Conservation (phyloP, 2,329 filamentous ascomycete genomes). For the Microsporum audouinii region DNA sequence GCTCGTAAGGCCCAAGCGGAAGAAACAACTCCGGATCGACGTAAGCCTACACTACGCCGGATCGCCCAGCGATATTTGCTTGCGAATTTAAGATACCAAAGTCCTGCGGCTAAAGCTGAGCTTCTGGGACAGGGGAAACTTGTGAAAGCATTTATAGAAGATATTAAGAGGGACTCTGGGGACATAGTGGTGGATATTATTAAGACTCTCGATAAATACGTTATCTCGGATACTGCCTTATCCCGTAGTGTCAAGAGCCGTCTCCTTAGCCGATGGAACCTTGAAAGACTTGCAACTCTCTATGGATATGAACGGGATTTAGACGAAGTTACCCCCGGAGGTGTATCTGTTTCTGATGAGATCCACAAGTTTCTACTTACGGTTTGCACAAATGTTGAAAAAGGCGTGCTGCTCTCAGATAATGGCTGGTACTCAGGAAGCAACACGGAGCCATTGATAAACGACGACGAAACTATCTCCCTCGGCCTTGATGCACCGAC, state of each 20-base stretch:
- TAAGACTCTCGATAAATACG: slow-evolving; percentile 53
- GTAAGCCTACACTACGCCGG: slow-evolving; percentile 67
- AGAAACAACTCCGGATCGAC: slow-evolving; percentile 49
- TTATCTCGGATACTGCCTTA: slow-evolving; percentile 65
- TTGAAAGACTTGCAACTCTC: slow-evolving; percentile 60
- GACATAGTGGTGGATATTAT: slow-evolving; percentile 66
- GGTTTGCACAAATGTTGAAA: slow-evolving; percentile 60
- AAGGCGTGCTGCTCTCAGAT: slow-evolving; percentile 64
- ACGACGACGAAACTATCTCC: slow-evolving; percentile 43
- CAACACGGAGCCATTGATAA: slow-evolving; percentile 46
- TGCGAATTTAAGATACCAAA: slow-evolving; percentile 65
- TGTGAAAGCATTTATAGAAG: slow-evolving; percentile 59
- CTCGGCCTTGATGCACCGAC: slow-evolving; percentile 58
- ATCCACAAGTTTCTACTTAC: slow-evolving; percentile 65
- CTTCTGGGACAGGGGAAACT: slow-evolving; percentile 64
- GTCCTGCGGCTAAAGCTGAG: slow-evolving; percentile 65
- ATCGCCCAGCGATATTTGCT: slow-evolving; percentile 74
- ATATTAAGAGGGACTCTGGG: slow-evolving; percentile 65
- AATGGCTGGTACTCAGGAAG: slow-evolving; percentile 71
- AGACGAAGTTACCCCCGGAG: slow-evolving; percentile 36
- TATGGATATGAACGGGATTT: slow-evolving; percentile 45
- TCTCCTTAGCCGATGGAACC: slow-evolving; percentile 61
- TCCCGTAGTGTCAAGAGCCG: slow-evolving; percentile 62
- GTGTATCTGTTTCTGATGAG: slow-evolving; percentile 47
- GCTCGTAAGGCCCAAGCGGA: slow-evolving; percentile 46